Base-by-base conservation (phyloP, 2,329 filamentous ascomycete species). In the Huntiella savannae region DNA sequence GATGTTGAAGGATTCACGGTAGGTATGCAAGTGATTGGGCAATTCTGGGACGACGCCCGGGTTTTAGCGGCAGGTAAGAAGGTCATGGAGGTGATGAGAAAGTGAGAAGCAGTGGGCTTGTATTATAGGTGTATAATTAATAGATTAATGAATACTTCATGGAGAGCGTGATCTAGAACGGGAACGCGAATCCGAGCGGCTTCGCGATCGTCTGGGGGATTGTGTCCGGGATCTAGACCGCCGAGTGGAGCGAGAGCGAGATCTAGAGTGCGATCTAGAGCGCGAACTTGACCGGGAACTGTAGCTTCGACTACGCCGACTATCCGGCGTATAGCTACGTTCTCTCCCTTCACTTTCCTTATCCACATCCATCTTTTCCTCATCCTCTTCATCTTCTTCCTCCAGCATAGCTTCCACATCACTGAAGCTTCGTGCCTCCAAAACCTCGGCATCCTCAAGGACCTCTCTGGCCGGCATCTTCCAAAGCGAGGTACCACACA, bases 401-500 rank as follows among this genome's bases (percentile, higher is more conserved):
- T 75, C 73, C 41, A 84, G 61, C 53, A 85, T 57, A 52, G 77
- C 77, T 53, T 88, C 82, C 47, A 88, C 68, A 53, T 86, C 84
- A 1, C 81, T 84, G 50, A 96, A 61, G 33, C 85, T 77, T 53
- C 88, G 73, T 43, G 86, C 82, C 57, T 95, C 88, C 56, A 98
- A 57, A 55, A 87, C 62, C 53, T 93, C 91, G 59, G 93, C 58
- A 59, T 98, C 91, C 64, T 98, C 91, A 52, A 98, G 59, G 44
- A 83, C 71, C 53, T 82, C 77, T 54, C 91, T 70, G 50, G 77
- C 77, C 3, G 87, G 83, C 69, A 98, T 72, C 65, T 94, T 93
- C 77, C 85, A 92, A 54, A 98, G 59, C 57, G 79, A 92, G 3
- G 91, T 96, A 34, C 79, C 88, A 58, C 88, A 96, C 0, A 95